Base-by-base conservation (phyloP, 306 rosid genomes). In the Medicago ruthenica region DNA sequence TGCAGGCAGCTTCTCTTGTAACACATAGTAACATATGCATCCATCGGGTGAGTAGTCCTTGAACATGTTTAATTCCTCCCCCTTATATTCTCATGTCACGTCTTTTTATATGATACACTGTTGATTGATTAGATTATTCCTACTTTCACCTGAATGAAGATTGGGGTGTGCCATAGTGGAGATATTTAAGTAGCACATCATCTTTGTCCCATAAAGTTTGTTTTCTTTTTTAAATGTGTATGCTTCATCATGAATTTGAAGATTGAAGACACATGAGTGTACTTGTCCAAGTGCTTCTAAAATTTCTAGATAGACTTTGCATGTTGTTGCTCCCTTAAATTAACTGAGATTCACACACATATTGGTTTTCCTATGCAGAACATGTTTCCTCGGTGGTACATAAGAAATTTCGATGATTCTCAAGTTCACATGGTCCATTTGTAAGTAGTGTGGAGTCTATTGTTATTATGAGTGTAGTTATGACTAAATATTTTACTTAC, bases 1-100 rank as follows among this genome's bases (percentile, higher is more conserved):
- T 92, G 86, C 97, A 92, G 83, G 93, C 97, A 69, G 97, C 96
- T 81, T 92, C 97, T 82, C 96, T 92, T 81, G 96, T 88, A 75
- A 83, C 87, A 14, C 90, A 75, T 54, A 70, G 83, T 88, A 89
- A 92, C 53, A 81, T 92, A 77, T 92, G 97, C 88, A 92, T 92
- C 83, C 97, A 89, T 77, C 79, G 82, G 85, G 97, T 92, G 60
- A 80, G 87, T 60, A 64, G 36, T 61, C 55, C 3, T 39, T 45
- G 50, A 45, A 70, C 44, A 77, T 74, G 37, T 54, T 74, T 24
- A 4, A 36, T 67, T 70, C 47, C 42, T 72, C 55, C 34, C 40
- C 70, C 70, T 31, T 63, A 37, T 41, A 72, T 58, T 71, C 71
- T 67, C 10, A n/a, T 45, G 39, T 76, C 2, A 8, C 70, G 40